Percentiles rank a stretch among this genome's conserved stretches.
Evolutionary conservation across 73 alveolate genomes (phyloP).

Genomic region (Tetrahymena borealis): DNA sequence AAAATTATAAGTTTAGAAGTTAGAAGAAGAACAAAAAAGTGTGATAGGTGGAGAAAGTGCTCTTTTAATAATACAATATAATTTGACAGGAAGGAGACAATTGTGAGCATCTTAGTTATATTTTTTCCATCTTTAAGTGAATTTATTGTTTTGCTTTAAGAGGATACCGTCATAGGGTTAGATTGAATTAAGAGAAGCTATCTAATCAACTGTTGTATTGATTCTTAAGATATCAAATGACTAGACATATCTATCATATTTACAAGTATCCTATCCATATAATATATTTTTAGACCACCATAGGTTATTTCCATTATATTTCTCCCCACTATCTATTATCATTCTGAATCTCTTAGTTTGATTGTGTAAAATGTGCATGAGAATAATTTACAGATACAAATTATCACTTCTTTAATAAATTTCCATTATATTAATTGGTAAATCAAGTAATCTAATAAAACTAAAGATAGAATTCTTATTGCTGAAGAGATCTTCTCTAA

Average conservation of each 20-base stretch:
- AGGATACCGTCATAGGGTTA: not conserved
- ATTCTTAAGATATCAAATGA: not conserved
- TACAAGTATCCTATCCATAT: not conserved
- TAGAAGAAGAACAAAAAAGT: not conserved
- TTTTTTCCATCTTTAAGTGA: not conserved
- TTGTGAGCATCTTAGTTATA: not conserved
- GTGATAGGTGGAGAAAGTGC: not conserved
- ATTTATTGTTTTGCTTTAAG: not conserved
- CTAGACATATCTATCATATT: not conserved
- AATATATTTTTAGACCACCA: not conserved
- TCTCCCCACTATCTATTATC: not conserved
- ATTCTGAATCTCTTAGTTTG: not conserved
- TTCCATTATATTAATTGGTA: conserved; percentile 2
- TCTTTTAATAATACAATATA: not conserved
- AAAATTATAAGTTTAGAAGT: not conserved
- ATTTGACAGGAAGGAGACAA: not conserved
- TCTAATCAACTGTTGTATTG: not conserved
- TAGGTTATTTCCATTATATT: not conserved
- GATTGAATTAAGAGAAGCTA: not conserved
- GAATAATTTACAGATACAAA: not conserved
- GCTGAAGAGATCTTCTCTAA: conserved; percentile 9
- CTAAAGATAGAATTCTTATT: conserved; percentile 10
- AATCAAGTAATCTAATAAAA: not conserved
- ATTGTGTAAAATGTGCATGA: not conserved
- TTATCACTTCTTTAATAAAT: conserved; percentile 4